Conservation (phyloP, 2,329 filamentous ascomycete genomes). For the Ceratocystis ficicola region DNA sequence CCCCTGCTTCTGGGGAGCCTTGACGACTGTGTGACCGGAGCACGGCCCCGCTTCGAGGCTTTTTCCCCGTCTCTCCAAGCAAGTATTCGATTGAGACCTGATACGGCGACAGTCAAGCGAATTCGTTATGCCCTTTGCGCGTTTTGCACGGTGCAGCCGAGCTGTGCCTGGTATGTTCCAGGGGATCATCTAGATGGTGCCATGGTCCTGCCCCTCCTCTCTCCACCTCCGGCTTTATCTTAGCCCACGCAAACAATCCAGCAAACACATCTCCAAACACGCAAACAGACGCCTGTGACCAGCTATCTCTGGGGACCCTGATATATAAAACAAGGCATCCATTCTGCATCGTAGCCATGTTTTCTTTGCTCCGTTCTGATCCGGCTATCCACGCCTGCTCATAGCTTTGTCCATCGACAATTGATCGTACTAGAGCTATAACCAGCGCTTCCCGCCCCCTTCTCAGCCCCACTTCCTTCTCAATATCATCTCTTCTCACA, state of each 20-base stretch:
- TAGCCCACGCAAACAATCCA: background rate
- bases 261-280: background rate
- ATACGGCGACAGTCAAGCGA: too few species aligned
- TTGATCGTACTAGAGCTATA: background rate
- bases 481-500: background rate
- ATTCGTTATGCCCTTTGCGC: too few species aligned
- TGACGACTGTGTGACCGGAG: too few species aligned
- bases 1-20: too few species aligned
- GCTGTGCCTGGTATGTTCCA: background rate
- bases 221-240: background rate
- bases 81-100: too few species aligned
- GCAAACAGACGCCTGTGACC: background rate
- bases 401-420: background rate
- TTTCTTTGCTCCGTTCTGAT: background rate
- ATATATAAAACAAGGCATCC: slow-evolving; percentile 1
- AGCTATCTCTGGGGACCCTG: background rate
- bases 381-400: background rate
- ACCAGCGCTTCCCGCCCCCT: background rate
- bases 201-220: background rate
- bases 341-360: background rate
- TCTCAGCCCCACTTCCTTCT: background rate
- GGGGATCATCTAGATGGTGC: background rate
- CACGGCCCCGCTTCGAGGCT: too few species aligned
- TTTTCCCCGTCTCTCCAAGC: too few species aligned
- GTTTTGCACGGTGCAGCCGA: background rate